Base-by-base conservation (phyloP, 2,329 filamentous ascomycete genomes). In the Xylaria sp. region DNA sequence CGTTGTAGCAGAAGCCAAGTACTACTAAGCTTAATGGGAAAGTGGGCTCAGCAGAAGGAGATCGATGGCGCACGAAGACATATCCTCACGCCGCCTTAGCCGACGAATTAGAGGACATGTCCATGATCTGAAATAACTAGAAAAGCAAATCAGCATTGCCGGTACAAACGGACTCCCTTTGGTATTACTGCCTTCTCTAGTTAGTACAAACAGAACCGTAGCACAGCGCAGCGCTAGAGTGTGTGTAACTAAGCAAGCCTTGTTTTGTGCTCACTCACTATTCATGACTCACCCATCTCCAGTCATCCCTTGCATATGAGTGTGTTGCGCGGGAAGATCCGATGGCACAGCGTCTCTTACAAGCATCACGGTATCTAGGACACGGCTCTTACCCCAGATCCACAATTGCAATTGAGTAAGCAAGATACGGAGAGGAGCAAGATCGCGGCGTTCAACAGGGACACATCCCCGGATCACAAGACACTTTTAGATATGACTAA, bases 391-490 rank as follows among this genome's bases (percentile, higher is more conserved):
- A 51, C 54, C 54, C 34, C 31, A 57, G 54, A 41, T 15, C 37
- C 7, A n/a, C 8, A 46, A 62, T 37, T 15, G 10, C 59, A 62
- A 75, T 75, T 72, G 72, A 41, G 71, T 56, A 74, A 75, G 73
- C 61, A 70, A 18, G 55, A 13, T 7, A n/a, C n/a, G 41, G 10
- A 20, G 8, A 12, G 2, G 3, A 37, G 41, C 4, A 15, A 39
- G 31, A n/a, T 31, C 50, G 13, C 18, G 18, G 31, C 10, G 6
- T 6, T 1, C 41, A 8, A 46, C 41, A 46, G 15, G 41, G 18
- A 46, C 15, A 5, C 23, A 7, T 39, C 31, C 5, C 52, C 12
- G 20, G 5, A 20, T 18, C 15, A 12, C 37, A 57, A 28, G 55
- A n/a, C 18, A 18, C 1, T 20, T 1, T 20, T 15, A 28, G 55